Evolutionary conservation across 345 rosid species (phyloP).

Genomic region (Jatropha curcas): DNA sequence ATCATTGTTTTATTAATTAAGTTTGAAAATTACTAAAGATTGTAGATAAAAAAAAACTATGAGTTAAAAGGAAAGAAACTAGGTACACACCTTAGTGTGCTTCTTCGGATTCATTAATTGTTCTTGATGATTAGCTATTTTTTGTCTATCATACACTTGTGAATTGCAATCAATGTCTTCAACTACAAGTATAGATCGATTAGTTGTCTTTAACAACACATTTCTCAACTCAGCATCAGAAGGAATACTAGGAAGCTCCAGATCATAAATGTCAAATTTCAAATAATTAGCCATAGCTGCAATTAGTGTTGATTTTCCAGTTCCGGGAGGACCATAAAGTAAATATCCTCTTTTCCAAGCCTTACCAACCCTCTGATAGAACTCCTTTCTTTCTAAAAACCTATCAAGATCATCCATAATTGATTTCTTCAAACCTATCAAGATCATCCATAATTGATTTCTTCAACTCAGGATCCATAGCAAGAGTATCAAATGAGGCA

Average conservation of each 20-base stretch:
- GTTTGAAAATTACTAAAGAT: not conserved
- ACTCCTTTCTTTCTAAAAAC: constrained; percentile 4
- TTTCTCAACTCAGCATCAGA: not conserved
- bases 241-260: not conserved
- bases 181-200: not conserved
- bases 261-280: not conserved
- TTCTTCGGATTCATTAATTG: not conserved
- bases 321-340: constrained; percentile 5
- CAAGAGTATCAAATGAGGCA: constrained; percentile 1
- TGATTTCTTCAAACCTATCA: too few species aligned
- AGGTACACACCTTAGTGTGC: not conserved
- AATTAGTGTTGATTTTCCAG: constrained; percentile 6
- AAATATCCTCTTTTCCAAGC: constrained; percentile 25
- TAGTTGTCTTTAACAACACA: not conserved
- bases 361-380: constrained; percentile 3
- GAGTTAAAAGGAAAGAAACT: not conserved
- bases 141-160: not conserved
- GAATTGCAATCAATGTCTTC: not conserved
- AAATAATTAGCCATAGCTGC: not conserved
- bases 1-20: too few species aligned
- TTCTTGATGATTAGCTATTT: not conserved
- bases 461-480: constrained; percentile 9
- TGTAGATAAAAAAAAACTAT: too few species aligned
- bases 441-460: not conserved
- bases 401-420: constrained; percentile 8